Percentiles rank a stretch among this genome's conserved stretches.
Evolutionary conservation across 2,329 filamentous ascomycete genomes (phyloP).

Genomic region (Fusarium agapanthi): DNA sequence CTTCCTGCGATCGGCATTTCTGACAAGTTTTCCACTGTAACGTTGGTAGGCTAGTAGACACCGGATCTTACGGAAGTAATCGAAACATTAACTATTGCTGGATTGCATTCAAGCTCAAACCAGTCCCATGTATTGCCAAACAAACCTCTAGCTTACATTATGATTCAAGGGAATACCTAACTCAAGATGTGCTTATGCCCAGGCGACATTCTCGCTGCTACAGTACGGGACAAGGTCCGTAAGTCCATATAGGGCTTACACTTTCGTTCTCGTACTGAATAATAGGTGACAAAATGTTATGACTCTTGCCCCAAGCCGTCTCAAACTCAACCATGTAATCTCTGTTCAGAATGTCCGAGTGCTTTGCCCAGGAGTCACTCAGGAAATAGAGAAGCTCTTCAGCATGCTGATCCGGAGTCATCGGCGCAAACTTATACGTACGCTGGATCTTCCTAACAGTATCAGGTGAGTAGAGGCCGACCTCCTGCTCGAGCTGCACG

Average conservation of each 20-base stretch:
- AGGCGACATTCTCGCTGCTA: background rate
- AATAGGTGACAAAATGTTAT: background rate
- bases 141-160: too few relatives aligned
- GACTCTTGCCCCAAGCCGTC: background rate
- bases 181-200: too few relatives aligned
- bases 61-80: background rate
- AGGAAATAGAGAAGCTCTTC: background rate
- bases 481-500: too few relatives aligned
- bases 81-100: too few relatives aligned
- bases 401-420: background rate
- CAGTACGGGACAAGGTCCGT: too few relatives aligned
- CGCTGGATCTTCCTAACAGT: too few relatives aligned
- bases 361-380: background rate
- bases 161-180: too few relatives aligned
- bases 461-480: too few relatives aligned
- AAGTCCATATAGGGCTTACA: too few relatives aligned
- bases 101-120: too few relatives aligned
- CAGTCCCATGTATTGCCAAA: too few relatives aligned
- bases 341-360: background rate
- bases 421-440: too few relatives aligned
- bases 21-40: background rate
- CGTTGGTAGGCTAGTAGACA: rapidly evolving
- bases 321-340: background rate
- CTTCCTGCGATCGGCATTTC: background rate
- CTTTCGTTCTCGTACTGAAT: background rate